These are phyloP conservation scores for Pseudozyma flocculosa DNA, from an alignment of 1,284 basidiomycete species.

Conservation along the genomic window DNA sequence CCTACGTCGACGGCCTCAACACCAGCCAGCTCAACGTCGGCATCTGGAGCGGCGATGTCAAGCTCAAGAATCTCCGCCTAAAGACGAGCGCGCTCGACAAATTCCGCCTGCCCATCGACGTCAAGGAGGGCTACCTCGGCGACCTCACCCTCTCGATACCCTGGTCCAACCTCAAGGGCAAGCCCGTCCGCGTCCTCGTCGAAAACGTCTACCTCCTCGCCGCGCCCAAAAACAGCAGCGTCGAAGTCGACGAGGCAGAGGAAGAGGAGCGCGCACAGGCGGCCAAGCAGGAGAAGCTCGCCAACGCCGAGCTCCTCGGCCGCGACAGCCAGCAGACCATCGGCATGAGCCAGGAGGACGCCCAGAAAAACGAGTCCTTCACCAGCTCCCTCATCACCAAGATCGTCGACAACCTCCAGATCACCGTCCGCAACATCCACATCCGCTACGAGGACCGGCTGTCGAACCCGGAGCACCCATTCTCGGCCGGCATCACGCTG, in stretches of 20 bases:
- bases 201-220: constrained; percentile 95
- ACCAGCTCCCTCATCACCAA: constrained; percentile 83
- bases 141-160: constrained; percentile 90
- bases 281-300: constrained; percentile 82
- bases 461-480: constrained; percentile 94
- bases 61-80: constrained; percentile 73
- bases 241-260: constrained; percentile 75
- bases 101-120: constrained; percentile 92
- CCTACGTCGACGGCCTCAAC: constrained; percentile 96
- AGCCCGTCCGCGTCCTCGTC: constrained; percentile 86
- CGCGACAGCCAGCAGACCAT: constrained; percentile 25
- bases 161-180: constrained; percentile 90
- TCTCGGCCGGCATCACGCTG: constrained; percentile 89
- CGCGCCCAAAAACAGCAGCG: constrained; percentile 74
- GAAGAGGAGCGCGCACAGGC: constrained; percentile 80
- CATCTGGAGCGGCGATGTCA: constrained; percentile 87
- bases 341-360: constrained; percentile 62
- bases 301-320: constrained; percentile 78
- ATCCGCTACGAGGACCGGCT: constrained; percentile 93
- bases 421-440: constrained; percentile 68
- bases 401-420: constrained; percentile 93
- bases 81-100: constrained; percentile 95
- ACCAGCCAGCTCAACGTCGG: constrained; percentile 92
- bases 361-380: constrained; percentile 76
- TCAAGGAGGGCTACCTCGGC: constrained; percentile 88